A percentile compares a stretch with the other conserved stretches of the same genome.
phyloP scores from a whole-genome alignment of 495 filamentous ascomycete species.

The Saxophila tyrrhenica region DNA sequence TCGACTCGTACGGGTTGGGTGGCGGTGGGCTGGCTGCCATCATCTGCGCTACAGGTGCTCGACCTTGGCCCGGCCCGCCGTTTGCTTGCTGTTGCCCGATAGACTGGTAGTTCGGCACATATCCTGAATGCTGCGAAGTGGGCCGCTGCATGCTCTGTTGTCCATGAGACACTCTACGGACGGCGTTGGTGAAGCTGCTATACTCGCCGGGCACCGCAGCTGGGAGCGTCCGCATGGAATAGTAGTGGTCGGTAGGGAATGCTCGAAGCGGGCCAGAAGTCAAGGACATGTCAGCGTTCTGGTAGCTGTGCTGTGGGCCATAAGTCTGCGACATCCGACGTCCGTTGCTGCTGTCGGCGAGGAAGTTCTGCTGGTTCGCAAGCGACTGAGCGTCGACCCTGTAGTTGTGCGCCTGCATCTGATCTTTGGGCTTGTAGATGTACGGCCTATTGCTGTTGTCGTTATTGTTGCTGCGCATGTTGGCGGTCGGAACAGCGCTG shows the following conservation, averaged over 20 bases:
- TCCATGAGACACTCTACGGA: conserved; percentile 5
- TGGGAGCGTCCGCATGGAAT: conserved; percentile 15
- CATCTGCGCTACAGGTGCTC: conserved; percentile 18
- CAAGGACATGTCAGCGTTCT: conserved; percentile 1
- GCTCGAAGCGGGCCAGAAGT: conserved; percentile 7
- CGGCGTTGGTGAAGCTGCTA: conserved; percentile 10
- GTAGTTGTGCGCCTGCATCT: conserved; percentile 4
- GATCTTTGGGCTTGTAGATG: conserved; percentile 28
- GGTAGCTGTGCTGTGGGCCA: background rate
- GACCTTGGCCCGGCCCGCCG: conserved; percentile 7
- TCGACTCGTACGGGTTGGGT: conserved; percentile 7
- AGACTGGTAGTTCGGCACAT: conserved; percentile 10
- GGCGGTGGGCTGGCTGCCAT: conserved; percentile 12
- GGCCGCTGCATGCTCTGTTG: conserved; percentile 5
- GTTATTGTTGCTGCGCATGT: conserved; percentile 8
- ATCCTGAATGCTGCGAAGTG: background rate
- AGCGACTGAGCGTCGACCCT: conserved; percentile 15
- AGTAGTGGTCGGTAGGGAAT: conserved; percentile 18
- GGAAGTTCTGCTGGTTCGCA: conserved; percentile 14
- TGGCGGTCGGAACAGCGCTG: background rate
- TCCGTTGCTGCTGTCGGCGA: conserved; percentile 3
- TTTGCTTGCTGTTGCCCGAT: conserved; percentile 9
- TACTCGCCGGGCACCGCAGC: conserved; percentile 17
- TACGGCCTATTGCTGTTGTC: conserved; percentile 23
- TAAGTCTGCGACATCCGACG: conserved; percentile 8